These are phyloP conservation scores for Acanthamoeba quina DNA, from an alignment of 208 protist genomes.

Conservation along the genomic window DNA sequence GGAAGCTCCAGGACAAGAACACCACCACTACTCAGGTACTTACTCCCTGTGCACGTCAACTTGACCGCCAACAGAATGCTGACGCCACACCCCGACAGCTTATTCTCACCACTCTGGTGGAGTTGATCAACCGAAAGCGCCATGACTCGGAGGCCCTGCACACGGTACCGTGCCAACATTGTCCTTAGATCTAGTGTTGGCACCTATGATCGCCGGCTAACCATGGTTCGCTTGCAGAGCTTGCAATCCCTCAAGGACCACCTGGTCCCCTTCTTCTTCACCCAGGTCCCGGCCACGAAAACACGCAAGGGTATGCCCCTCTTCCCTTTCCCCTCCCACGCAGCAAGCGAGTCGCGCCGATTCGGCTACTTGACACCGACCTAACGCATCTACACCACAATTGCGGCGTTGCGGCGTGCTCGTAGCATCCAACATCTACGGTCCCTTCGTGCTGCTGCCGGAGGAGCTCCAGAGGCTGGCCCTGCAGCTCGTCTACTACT, in stretches of 20 bases:
- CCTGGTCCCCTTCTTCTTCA: constrained; percentile 70
- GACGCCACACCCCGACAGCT: background rate
- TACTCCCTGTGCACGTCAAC: background rate
- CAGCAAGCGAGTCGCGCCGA: background rate
- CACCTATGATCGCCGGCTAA: background rate
- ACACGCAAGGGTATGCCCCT: background rate
- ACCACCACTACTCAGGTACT: constrained; percentile 20
- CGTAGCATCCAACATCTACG: constrained; percentile 15
- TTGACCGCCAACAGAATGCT: background rate
- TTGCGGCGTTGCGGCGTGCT: background rate
- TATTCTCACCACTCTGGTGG: constrained; percentile 20
- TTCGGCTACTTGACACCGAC: too few species aligned
- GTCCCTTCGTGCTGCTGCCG: constrained; percentile 27
- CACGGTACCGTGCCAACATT: background rate
- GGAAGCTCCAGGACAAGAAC: constrained; percentile 55
- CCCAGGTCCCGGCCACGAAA: constrained; percentile 6
- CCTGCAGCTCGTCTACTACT: constrained; percentile 43
- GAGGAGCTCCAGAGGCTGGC: constrained; percentile 11
- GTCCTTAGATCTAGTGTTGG: background rate
- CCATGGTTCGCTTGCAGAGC: background rate
- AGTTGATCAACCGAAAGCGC: constrained; percentile 1
- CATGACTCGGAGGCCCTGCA: constrained; percentile 6
- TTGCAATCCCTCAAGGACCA: constrained; percentile 58
- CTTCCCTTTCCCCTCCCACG: background rate
- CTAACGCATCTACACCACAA: background rate